Conservation (phyloP, 2,329 filamentous ascomycete genomes). For the Epichloe gansuensis region DNA sequence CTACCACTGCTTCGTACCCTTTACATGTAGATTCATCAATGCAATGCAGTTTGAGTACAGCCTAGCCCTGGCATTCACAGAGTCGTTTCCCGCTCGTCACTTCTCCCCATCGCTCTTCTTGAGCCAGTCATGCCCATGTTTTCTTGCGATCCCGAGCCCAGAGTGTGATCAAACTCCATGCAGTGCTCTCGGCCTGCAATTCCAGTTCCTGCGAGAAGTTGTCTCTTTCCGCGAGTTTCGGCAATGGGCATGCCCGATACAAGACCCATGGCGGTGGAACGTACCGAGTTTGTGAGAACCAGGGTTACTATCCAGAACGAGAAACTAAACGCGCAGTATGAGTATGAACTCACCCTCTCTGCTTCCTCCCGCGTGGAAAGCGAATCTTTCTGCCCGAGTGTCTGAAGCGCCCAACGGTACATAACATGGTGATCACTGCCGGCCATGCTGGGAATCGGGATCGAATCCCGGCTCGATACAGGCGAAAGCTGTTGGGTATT, state of each 20-base stretch:
- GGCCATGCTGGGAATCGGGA: background rate
- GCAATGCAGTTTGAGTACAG: background rate
- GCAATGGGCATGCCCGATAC: background rate
- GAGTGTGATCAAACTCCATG: background rate
- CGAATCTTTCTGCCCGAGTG: background rate
- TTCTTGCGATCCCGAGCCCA: background rate
- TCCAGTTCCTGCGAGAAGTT: background rate
- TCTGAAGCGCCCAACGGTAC: conserved; percentile 1
- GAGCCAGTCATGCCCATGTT: background rate
- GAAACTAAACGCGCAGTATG: too few species aligned
- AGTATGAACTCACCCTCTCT: background rate
- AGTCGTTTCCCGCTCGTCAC: background rate
- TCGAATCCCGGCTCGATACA: conserved; percentile 4
- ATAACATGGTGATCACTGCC: background rate
- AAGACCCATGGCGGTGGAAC: background rate
- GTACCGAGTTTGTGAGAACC: background rate
- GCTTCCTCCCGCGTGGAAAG: background rate
- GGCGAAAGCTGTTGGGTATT: conserved; percentile 4
- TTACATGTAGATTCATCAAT: too few species aligned
- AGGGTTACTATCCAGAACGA: background rate
- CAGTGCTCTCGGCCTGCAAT: background rate
- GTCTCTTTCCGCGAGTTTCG: background rate
- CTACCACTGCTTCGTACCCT: too few species aligned
- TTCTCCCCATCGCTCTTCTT: background rate
- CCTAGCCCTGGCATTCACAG: background rate